These are phyloP conservation scores for Tulasnella sp. DNA, from an alignment of 768 basidiomycete species.

Conservation along the genomic window DNA sequence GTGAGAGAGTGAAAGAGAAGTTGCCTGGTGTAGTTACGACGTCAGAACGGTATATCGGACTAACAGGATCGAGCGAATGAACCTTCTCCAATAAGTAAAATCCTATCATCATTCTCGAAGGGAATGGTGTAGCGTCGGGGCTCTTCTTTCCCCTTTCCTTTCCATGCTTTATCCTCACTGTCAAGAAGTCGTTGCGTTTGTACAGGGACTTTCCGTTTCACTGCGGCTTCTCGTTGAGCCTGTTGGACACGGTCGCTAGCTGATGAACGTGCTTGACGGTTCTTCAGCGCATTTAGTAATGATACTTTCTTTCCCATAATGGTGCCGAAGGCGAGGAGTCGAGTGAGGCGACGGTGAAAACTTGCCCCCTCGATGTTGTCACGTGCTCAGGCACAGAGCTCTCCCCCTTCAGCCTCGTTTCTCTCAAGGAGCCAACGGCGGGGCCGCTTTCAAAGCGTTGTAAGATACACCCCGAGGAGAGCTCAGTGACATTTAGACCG, in stretches of 20 bases:
- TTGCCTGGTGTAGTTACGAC: slow-evolving; percentile 33
- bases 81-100: slow-evolving; percentile 79
- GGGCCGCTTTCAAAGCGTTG: no score
- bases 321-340: not conserved
- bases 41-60: not conserved
- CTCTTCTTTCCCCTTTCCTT: not conserved
- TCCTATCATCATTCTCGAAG: slow-evolving; percentile 50
- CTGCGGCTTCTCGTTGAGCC: not conserved
- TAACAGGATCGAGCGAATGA: not conserved
- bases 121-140: slow-evolving; percentile 29
- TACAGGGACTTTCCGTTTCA: not conserved
- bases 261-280: not conserved
- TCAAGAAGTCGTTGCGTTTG: not conserved
- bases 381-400: not conserved
- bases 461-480: no score
- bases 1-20: slow-evolving; percentile 79
- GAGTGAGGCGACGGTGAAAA: not conserved
- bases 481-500: no score
- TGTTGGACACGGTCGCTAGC: not conserved
- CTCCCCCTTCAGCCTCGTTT: no score
- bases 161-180: not conserved
- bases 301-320: not conserved
- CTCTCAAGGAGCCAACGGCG: no score
- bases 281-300: not conserved
- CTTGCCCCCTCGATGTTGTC: not conserved